Evolutionary conservation across 2,329 filamentous ascomycete species (phyloP).

Genomic region (Paracorniculantispora psalliotae): DNA sequence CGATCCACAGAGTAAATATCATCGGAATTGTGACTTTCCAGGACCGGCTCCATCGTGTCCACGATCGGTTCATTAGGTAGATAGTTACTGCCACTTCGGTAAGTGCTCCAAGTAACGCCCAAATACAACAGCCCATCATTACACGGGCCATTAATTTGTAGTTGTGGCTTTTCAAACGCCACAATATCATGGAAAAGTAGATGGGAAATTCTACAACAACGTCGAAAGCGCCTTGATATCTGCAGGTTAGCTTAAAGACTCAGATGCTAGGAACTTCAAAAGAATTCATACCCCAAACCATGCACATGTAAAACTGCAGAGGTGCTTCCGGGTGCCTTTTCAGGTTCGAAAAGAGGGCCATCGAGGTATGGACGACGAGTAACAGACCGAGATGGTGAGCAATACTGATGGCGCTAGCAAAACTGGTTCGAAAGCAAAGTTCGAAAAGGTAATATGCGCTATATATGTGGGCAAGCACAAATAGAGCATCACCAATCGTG

Average conservation of each 20-base stretch:
- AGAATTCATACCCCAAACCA: background rate
- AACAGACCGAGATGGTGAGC: background rate
- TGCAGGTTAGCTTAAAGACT: background rate
- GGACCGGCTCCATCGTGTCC: background rate
- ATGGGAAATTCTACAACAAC: constrained; percentile 19
- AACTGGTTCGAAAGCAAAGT: background rate
- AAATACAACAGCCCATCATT: background rate
- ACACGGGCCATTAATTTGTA: background rate
- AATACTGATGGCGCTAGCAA: background rate
- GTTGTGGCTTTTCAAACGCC: background rate
- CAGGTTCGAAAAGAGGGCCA: background rate
- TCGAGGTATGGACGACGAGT: background rate
- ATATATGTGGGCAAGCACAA: background rate
- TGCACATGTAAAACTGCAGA: background rate
- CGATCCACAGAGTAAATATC: background rate
- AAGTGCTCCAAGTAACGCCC: background rate
- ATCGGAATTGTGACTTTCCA: background rate
- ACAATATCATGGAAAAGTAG: background rate
- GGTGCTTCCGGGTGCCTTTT: background rate
- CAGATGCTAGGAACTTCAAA: background rate
- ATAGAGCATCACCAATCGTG: background rate
- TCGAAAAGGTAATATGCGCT: background rate
- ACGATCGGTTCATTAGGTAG: background rate
- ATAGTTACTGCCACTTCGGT: background rate
- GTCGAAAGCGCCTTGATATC: background rate